These are phyloP conservation scores for Kwoniella botswanensis DNA, from an alignment of 768 basidiomycete species.

Conservation along the genomic window DNA sequence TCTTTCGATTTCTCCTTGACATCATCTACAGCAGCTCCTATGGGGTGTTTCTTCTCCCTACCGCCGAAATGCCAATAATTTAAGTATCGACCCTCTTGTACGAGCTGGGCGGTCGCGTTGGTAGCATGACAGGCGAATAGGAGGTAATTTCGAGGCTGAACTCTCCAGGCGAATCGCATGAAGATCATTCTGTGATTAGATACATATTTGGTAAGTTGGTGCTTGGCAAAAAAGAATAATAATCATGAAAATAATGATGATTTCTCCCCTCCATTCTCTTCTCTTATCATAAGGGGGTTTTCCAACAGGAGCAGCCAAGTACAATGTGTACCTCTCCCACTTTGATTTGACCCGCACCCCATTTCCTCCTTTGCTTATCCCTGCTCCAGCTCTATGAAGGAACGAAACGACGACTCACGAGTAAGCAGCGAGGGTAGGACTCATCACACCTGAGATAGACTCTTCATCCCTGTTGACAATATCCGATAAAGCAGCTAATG, in stretches of 20 bases:
- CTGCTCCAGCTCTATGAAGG: background rate
- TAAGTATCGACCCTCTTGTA: constrained; percentile 82
- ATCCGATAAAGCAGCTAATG: constrained; percentile 89
- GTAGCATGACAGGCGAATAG: constrained; percentile 92
- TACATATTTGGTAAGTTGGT: background rate
- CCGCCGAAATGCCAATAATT: constrained; percentile 93
- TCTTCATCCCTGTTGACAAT: constrained; percentile 86
- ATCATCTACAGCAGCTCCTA: constrained; percentile 27
- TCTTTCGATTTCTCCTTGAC: constrained; percentile 34
- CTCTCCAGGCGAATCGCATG: constrained; percentile 90
- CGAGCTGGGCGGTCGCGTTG: constrained; percentile 81
- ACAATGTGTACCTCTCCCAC: too few relatives aligned
- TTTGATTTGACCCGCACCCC: background rate
- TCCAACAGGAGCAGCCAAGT: too few relatives aligned
- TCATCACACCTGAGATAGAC: constrained; percentile 96
- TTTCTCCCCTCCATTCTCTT: too few relatives aligned
- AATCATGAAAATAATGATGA: too few relatives aligned
- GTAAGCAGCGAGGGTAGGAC: constrained; percentile 82
- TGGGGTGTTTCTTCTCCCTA: constrained; percentile 68
- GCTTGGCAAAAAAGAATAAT: background rate
- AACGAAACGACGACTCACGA: constrained; percentile 69
- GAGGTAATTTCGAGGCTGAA: constrained; percentile 94
- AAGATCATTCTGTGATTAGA: constrained; percentile 68
- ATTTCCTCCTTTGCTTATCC: background rate
- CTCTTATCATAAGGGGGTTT: too few relatives aligned